A percentile compares a stretch with the other conserved stretches of the same genome.
phyloP scores from a whole-genome alignment of 345 rosid genomes.

The Abelmoschus esculentus region DNA sequence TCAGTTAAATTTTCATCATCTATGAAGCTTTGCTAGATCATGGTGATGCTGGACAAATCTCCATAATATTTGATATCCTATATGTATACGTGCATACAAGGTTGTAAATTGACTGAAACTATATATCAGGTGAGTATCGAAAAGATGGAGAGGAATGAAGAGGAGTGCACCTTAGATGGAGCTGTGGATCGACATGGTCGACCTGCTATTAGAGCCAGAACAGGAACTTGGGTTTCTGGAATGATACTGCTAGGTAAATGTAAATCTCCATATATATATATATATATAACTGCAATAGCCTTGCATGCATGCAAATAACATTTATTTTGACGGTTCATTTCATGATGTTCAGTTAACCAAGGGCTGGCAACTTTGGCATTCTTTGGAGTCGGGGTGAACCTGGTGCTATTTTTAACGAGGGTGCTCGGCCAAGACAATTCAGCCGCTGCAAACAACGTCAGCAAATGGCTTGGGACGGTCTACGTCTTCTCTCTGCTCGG shows the following conservation, averaged over 20 bases:
- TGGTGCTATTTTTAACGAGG: constrained; percentile 83
- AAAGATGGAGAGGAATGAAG: constrained; percentile 29
- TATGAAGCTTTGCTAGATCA: too few relatives aligned
- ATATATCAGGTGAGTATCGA: constrained; percentile 17
- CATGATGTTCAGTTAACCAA: constrained; percentile 62
- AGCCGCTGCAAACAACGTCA: constrained; percentile 85
- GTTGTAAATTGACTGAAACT: not conserved
- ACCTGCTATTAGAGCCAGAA: constrained; percentile 43
- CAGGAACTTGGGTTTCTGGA: constrained; percentile 32
- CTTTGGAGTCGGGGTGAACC: constrained; percentile 89
- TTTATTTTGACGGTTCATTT: too few relatives aligned
- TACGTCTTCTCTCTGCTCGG: constrained; percentile 90
- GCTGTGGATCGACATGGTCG: constrained; percentile 62
- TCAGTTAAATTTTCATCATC: too few relatives aligned
- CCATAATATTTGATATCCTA: too few relatives aligned
- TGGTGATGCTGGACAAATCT: too few relatives aligned
- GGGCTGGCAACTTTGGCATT: constrained; percentile 92
- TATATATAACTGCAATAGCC: too few relatives aligned
- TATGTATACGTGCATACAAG: too few relatives aligned
- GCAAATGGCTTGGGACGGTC: constrained; percentile 99
- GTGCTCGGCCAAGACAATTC: constrained; percentile 85
- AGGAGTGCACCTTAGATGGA: constrained; percentile 58
- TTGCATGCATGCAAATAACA: too few relatives aligned
- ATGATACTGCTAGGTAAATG: constrained; percentile 9
- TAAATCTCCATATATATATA: too few relatives aligned